These are phyloP conservation scores for Kandelia obovata DNA, from an alignment of 345 rosid species.

Conservation along the genomic window DNA sequence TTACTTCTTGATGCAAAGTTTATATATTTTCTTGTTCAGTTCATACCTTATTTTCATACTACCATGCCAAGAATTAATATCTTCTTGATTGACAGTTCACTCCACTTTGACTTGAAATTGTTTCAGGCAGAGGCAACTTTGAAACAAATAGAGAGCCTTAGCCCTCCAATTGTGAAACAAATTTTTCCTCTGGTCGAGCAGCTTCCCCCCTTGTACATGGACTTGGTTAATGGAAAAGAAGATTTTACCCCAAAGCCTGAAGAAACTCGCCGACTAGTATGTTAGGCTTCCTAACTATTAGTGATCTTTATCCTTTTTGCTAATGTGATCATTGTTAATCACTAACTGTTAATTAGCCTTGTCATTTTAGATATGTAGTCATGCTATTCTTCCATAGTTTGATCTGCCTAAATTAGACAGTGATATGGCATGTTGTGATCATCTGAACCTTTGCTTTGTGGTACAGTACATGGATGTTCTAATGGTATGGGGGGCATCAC, in stretches of 20 bases:
- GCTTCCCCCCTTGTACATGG: conserved; percentile 94
- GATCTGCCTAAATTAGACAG: no score
- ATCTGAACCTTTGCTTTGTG: conserved; percentile 1
- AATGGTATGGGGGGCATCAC: neutral
- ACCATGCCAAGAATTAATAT: no score
- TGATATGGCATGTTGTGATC: no score
- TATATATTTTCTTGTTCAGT: no score
- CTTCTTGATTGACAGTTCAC: no score
- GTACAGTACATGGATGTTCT: neutral
- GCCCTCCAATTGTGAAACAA: conserved; percentile 96
- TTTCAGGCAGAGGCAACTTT: conserved; percentile 93
- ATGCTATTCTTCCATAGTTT: no score
- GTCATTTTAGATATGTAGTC: neutral
- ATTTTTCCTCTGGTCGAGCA: conserved; percentile 92
- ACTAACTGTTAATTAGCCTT: neutral
- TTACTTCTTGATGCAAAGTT: no score
- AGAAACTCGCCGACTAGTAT: conserved; percentile 90
- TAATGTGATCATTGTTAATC: neutral
- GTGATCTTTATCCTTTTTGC: neutral
- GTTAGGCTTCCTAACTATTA: conserved; percentile 14
- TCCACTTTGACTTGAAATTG: conserved; percentile 8
- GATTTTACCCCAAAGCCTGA: conserved; percentile 93
- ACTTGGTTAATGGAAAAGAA: conserved; percentile 89
- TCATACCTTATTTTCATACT: no score
- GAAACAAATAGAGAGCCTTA: conserved; percentile 82